These are phyloP conservation scores for Spathaspora sp. DNA, from an alignment of 805 yeast genomes.

Conservation along the genomic window DNA sequence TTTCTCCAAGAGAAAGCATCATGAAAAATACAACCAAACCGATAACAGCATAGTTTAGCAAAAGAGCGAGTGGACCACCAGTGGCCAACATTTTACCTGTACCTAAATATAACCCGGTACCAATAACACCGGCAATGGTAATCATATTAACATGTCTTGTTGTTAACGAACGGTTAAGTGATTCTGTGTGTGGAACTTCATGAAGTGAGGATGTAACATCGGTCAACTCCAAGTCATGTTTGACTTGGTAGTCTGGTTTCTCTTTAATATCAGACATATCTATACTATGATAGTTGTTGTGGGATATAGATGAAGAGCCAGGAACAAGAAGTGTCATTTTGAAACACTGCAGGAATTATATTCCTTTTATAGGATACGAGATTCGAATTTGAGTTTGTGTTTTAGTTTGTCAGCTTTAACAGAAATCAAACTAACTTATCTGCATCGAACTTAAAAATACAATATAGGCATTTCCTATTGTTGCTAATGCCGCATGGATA, in stretches of 20 bases:
- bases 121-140: slow-evolving; percentile 34
- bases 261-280: neutral
- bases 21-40: slow-evolving; percentile 48
- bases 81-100: slow-evolving; percentile 26
- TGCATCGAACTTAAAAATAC: neutral
- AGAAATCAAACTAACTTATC: neutral
- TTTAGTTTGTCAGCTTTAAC: neutral
- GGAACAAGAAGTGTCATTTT: neutral
- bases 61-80: slow-evolving; percentile 33
- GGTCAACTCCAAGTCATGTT: neutral
- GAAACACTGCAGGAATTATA: neutral
- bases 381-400: neutral
- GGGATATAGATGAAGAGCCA: neutral
- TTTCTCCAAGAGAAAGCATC: slow-evolving; percentile 53
- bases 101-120: slow-evolving; percentile 32
- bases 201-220: neutral
- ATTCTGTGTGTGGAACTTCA: slow-evolving; percentile 11
- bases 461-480: neutral
- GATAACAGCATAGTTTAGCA: slow-evolving; percentile 31
- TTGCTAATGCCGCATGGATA: slow-evolving; percentile 1
- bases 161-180: slow-evolving; percentile 18
- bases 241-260: neutral
- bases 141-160: slow-evolving; percentile 31
- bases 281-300: no score
- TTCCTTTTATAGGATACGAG: neutral